These are phyloP conservation scores for Candida endomychidarum DNA, from an alignment of 805 yeast species.

Conservation along the genomic window DNA sequence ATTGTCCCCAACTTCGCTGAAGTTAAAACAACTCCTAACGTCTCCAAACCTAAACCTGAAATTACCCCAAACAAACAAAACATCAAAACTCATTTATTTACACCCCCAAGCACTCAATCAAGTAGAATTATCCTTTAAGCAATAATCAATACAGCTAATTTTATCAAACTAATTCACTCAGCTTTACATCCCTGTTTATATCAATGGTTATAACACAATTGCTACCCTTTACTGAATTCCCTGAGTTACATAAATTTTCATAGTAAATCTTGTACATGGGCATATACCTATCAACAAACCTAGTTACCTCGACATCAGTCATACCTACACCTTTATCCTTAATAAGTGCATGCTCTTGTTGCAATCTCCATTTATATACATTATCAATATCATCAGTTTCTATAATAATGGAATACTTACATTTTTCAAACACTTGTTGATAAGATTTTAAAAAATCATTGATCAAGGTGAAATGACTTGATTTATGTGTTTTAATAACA, in stretches of 20 bases:
- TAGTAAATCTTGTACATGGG: constrained; percentile 78
- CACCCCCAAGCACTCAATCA: constrained; percentile 2
- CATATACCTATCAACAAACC: constrained; percentile 81
- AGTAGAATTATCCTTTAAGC: constrained; percentile 1
- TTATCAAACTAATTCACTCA: constrained; percentile 21
- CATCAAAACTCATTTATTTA: background rate
- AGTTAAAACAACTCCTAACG: background rate
- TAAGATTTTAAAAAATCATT: constrained; percentile 56
- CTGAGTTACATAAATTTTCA: constrained; percentile 38
- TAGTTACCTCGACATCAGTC: constrained; percentile 66
- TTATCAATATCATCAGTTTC: constrained; percentile 58
- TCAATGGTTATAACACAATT: constrained; percentile 7
- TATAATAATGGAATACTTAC: constrained; percentile 62
- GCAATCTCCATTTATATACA: constrained; percentile 76
- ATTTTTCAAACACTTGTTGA: constrained; percentile 53
- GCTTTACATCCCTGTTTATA: constrained; percentile 3
- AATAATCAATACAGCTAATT: too few relatives aligned
- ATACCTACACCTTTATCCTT: constrained; percentile 65
- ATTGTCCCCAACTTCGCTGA: too few relatives aligned
- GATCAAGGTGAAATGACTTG: constrained; percentile 37
- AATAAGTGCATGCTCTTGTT: constrained; percentile 70
- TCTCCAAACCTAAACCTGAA: too few relatives aligned
- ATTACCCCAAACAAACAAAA: background rate
- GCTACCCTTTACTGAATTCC: constrained; percentile 13
- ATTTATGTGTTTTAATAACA: constrained; percentile 17